A percentile compares a stretch with the other conserved stretches of the same genome.
Conservation (phyloP, 2,329 filamentous ascomycete genomes). For the Emydomyces testavorans region DNA sequence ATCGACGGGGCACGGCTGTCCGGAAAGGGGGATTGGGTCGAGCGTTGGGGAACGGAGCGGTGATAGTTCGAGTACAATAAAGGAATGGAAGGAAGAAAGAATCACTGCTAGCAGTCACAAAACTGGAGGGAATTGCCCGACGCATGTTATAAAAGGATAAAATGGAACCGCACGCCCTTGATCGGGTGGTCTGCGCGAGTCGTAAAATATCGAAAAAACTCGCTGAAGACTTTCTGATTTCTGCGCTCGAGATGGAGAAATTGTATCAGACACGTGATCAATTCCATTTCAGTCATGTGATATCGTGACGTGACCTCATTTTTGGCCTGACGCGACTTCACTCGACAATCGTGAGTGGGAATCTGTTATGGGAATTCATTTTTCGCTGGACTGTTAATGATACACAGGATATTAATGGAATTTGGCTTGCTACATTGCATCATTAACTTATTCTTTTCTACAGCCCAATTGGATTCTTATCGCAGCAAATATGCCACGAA, state of each 20-base stretch:
- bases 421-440: no score
- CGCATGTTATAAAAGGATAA: constrained; percentile 20
- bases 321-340: constrained; percentile 12
- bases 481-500: background rate
- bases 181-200: no score
- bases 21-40: background rate
- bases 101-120: constrained; percentile 21
- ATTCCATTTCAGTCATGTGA: constrained; percentile 7
- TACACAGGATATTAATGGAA: no score
- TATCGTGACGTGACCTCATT: constrained; percentile 13
- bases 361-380: background rate
- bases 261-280: no score
- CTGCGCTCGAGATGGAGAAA: no score
- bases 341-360: background rate
- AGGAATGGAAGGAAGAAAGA: constrained; percentile 51
- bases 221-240: no score
- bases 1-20: background rate
- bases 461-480: background rate
- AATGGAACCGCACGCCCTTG: no score
- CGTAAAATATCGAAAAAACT: no score
- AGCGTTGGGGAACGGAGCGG: constrained; percentile 8
- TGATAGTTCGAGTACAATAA: constrained; percentile 58
- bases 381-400: no score
- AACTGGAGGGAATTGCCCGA: constrained; percentile 23
- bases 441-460: background rate